Base-by-base conservation (phyloP, 768 basidiomycete genomes). In the Boletus pseudopeckii region DNA sequence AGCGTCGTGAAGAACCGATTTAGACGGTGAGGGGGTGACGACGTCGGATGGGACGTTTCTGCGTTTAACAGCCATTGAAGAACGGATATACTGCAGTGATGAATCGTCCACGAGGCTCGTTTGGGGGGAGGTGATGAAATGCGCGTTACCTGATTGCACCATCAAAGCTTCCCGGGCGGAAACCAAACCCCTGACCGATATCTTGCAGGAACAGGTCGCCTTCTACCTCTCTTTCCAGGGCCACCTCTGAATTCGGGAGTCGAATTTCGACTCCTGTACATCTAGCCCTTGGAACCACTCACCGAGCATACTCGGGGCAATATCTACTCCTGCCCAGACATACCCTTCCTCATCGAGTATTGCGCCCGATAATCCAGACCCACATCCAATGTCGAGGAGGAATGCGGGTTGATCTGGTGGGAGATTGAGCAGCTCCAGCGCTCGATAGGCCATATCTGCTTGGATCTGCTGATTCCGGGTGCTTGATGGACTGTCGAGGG, bases 1-100 rank as follows among this genome's bases (percentile, higher is more conserved):
- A 96, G 78, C 10, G 93, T 93, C 32, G 90, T 95, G 78, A 93
- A 99, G 80, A 92, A 99, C 54, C 84, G 89, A 57, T 77, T 84
- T 52, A 86, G 81, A 62, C 84, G 90, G 70, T 88, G 91, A 11
- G 86, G 93, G 15, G 86, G 95, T 43, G 92, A 95, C 53, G 91
- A 95, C 44, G 86, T 92, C 52, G 82, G 89, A 66, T 86, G 87
- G 6, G 92, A 86, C 28, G 93, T 90, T 70, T 98, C 97, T 24
- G 96, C 95, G 70, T 98, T 99, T 53, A 98, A 79, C 4, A 99
- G 78, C 97, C 97, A 99, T 74, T 99, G 97, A 6, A 99, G 76
- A n/a, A 98, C 96, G 24, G 97, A 99, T 64, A 99, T 90, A 66
- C 96, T 98, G 64, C 17, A n/a, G 33, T 42, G 18, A 36, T 40